A percentile compares a stretch with the other conserved stretches of the same genome.
Conservation (phyloP, 2,329 filamentous ascomycete genomes). For the Paracorniculantispora psalliotae region DNA sequence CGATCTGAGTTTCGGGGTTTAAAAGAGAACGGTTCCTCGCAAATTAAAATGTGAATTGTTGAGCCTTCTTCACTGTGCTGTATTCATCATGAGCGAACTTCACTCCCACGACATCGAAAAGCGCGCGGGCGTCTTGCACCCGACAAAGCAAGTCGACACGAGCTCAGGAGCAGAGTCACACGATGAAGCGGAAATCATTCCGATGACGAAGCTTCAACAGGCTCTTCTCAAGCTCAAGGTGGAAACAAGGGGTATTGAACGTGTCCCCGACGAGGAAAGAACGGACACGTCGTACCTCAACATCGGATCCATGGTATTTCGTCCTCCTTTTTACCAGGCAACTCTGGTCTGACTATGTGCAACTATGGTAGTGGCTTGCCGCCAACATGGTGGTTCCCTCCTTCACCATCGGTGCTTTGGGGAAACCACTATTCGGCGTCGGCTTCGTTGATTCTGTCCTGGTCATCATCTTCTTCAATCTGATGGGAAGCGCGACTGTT, state of each 20-base stretch:
- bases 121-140: background rate
- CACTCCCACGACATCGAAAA: background rate
- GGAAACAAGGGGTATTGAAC: conserved; percentile 71
- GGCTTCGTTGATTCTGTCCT: conserved; percentile 67
- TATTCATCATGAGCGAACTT: background rate
- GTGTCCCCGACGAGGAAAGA: conserved; percentile 65
- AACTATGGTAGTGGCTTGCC: conserved; percentile 53
- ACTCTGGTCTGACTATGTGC: conserved; percentile 2
- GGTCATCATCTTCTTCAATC: conserved; percentile 67
- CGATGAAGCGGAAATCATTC: background rate
- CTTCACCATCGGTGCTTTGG: conserved; percentile 67
- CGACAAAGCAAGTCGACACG: background rate
- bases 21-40: background rate
- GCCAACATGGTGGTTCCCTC: conserved; percentile 74
- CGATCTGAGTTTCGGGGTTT: background rate
- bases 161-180: background rate
- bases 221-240: conserved; percentile 61
- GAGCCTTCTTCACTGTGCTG: background rate
- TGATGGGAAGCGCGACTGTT: conserved; percentile 62
- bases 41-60: background rate
- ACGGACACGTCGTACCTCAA: conserved; percentile 61
- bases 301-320: conserved; percentile 64
- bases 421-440: conserved; percentile 57
- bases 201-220: conserved; percentile 42
- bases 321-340: background rate